Evolutionary conservation across 495 filamentous ascomycete species (phyloP).

Genomic region (Neurospora tetraspora): DNA sequence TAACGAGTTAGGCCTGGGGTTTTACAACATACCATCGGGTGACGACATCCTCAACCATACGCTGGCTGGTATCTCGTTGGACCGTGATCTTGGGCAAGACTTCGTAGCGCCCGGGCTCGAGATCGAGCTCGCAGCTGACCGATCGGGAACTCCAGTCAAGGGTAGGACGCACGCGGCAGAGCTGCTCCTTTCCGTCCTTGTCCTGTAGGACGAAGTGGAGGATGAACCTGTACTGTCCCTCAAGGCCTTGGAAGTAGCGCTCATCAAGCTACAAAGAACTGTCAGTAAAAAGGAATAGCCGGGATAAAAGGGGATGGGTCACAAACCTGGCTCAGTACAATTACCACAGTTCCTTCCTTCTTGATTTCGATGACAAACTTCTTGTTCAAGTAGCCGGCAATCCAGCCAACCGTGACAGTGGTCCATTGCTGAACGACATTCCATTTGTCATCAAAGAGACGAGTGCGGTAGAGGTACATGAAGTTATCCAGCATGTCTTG

Average conservation of each 20-base stretch:
- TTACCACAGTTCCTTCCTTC: slow-evolving; percentile 49
- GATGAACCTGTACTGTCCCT: slow-evolving; percentile 56
- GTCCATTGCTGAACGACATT: slow-evolving; percentile 59
- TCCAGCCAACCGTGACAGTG: slow-evolving; percentile 59
- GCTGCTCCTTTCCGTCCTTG: slow-evolving; percentile 57
- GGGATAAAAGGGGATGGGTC: not conserved
- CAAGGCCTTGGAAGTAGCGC: slow-evolving; percentile 61
- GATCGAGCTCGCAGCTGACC: slow-evolving; percentile 59
- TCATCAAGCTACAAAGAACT: slow-evolving; percentile 39
- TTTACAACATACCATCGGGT: slow-evolving; percentile 25
- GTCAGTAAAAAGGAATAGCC: not conserved
- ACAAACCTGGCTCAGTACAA: slow-evolving; percentile 52
- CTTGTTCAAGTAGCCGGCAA: slow-evolving; percentile 60
- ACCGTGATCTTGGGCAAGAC: slow-evolving; percentile 67
- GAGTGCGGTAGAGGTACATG: slow-evolving; percentile 58
- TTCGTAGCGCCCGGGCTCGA: slow-evolving; percentile 62
- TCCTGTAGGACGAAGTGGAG: slow-evolving; percentile 65
- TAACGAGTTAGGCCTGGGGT: not conserved
- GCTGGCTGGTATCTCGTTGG: slow-evolving; percentile 29
- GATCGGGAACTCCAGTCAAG: slow-evolving; percentile 49
- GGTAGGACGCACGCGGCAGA: slow-evolving; percentile 55
- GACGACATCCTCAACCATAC: slow-evolving; percentile 50
- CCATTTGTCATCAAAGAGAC: slow-evolving; percentile 64
- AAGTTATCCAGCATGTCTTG: slow-evolving; percentile 61
- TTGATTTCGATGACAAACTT: slow-evolving; percentile 58